Conservation (phyloP, 2,329 filamentous ascomycete genomes). For the Pseudogymnoascus sp. region DNA sequence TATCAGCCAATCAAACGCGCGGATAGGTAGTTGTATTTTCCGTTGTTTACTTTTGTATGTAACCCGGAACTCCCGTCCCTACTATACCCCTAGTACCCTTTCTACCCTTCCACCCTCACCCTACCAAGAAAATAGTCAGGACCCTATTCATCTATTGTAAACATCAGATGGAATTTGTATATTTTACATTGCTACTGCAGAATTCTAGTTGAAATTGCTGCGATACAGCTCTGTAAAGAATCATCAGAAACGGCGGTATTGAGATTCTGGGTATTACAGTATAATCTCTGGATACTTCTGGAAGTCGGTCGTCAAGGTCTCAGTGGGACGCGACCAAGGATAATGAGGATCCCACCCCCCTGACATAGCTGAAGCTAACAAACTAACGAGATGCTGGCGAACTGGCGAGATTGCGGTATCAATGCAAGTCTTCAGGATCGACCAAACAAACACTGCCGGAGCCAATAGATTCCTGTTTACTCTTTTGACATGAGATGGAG, state of each 20-base stretch:
- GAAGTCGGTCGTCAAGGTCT: background rate
- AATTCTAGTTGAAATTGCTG: background rate
- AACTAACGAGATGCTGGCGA: background rate
- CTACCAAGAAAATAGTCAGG: background rate
- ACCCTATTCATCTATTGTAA: background rate
- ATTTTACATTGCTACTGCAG: background rate
- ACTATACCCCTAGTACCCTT: slow-evolving; percentile 1
- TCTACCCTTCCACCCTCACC: background rate
- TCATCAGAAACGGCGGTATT: background rate
- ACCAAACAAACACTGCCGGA: background rate
- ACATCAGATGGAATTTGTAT: background rate
- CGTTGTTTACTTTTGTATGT: slow-evolving; percentile 1
- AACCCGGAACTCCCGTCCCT: background rate
- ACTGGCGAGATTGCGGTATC: slow-evolving; percentile 3
- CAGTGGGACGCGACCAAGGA: slow-evolving; percentile 3
- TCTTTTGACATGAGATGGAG: slow-evolving; percentile 4
- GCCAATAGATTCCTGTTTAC: slow-evolving; percentile 5
- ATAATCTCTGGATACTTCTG: background rate
- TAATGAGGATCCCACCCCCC: background rate
- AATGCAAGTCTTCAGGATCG: slow-evolving; percentile 2
- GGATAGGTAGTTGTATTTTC: background rate
- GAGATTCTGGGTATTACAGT: background rate
- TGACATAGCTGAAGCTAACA: background rate
- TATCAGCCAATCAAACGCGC: background rate
- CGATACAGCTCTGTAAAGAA: background rate